Percentiles rank a stretch among this genome's conserved stretches.
phyloP scores from a whole-genome alignment of 805 yeast species.

The Metschnikowia koreensis region DNA sequence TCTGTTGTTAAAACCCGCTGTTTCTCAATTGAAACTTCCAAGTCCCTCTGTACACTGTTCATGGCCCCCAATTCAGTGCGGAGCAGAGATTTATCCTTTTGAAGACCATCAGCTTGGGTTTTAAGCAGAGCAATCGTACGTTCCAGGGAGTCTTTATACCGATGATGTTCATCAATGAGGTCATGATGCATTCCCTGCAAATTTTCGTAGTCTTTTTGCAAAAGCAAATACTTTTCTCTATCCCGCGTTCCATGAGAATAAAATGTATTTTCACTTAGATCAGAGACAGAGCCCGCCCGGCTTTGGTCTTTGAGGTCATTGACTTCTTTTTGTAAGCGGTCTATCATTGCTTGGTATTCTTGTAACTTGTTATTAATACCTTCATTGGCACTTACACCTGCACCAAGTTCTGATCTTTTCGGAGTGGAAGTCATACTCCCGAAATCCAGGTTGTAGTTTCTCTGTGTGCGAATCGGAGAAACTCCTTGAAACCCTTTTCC shows the following conservation, averaged over 20 bases:
- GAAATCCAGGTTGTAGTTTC: background rate
- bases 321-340: slow-evolving; percentile 32
- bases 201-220: slow-evolving; percentile 17
- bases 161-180: slow-evolving; percentile 10
- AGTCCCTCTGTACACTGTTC: slow-evolving; percentile 37
- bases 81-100: slow-evolving; percentile 10
- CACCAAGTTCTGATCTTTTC: background rate
- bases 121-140: slow-evolving; percentile 12
- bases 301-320: slow-evolving; percentile 24
- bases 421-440: slow-evolving; percentile 2
- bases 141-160: slow-evolving; percentile 8
- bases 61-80: slow-evolving; percentile 13
- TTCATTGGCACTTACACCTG: slow-evolving; percentile 11
- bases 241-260: slow-evolving; percentile 4
- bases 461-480: background rate
- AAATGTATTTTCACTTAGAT: slow-evolving; percentile 6
- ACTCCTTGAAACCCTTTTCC: background rate
- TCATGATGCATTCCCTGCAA: slow-evolving; percentile 12
- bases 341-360: slow-evolving; percentile 31
- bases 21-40: slow-evolving; percentile 42
- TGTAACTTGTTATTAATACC: slow-evolving; percentile 27
- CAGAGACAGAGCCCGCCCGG: slow-evolving; percentile 12
- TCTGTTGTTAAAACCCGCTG: slow-evolving; percentile 45
- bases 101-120: slow-evolving; percentile 12
- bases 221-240: slow-evolving; percentile 10